Conservation (phyloP, 2,329 filamentous ascomycete genomes). For the Phialophora chinensis region DNA sequence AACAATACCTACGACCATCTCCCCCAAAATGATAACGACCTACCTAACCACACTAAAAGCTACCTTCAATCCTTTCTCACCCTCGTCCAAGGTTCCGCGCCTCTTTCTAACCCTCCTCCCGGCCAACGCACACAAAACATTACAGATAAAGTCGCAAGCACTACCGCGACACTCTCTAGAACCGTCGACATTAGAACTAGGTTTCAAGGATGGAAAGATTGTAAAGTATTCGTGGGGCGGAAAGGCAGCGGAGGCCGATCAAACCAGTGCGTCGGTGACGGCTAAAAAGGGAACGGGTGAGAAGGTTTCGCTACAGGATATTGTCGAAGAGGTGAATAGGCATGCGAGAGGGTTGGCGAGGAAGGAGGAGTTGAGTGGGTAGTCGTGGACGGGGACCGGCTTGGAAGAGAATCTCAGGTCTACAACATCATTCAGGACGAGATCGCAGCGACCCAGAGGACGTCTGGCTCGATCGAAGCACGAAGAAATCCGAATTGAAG, state of each 20-base stretch:
- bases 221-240: constrained; percentile 64
- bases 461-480: neutral
- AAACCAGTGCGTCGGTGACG: constrained; percentile 45
- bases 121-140: constrained; percentile 73
- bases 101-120: constrained; percentile 87
- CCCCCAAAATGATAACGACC: constrained; percentile 38
- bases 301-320: constrained; percentile 80
- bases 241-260: constrained; percentile 9
- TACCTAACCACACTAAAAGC: constrained; percentile 74
- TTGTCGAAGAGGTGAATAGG: constrained; percentile 86
- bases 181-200: constrained; percentile 72
- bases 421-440: neutral
- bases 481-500: neutral
- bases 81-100: constrained; percentile 78
- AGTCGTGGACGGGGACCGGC: constrained; percentile 14
- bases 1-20: neutral
- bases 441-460: neutral
- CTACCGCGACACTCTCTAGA: constrained; percentile 69
- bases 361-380: constrained; percentile 74
- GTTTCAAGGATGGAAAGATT: constrained; percentile 96
- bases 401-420: neutral
- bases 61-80: constrained; percentile 90
- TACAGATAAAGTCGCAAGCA: constrained; percentile 78
- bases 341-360: constrained; percentile 84
- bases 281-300: constrained; percentile 74